Evolutionary conservation across 495 filamentous ascomycete genomes (phyloP).

Genomic region (Lophiotrema nucula): DNA sequence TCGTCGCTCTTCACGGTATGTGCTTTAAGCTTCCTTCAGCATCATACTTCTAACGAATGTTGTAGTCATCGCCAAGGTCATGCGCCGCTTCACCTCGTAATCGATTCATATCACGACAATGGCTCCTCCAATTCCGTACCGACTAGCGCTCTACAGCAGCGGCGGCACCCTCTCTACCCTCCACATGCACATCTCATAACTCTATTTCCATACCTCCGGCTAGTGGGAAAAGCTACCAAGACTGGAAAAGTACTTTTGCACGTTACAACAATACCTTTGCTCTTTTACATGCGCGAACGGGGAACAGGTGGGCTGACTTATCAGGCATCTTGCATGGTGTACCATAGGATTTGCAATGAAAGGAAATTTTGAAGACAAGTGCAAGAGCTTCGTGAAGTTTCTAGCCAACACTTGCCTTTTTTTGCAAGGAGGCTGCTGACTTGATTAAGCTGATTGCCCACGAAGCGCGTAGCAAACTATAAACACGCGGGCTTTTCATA

Average conservation of each 20-base stretch:
- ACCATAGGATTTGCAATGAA: not conserved
- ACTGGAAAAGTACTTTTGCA: not conserved
- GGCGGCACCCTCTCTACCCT: not conserved
- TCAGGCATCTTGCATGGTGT: not conserved
- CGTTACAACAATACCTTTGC: not conserved
- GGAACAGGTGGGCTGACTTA: not conserved
- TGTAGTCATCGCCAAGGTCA: conserved; percentile 93
- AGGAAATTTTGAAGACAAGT: not conserved
- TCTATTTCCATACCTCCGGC: not conserved
- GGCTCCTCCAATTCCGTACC: not conserved
- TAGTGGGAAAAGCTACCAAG: not conserved
- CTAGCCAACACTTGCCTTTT: no score
- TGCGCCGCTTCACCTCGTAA: conserved; percentile 77
- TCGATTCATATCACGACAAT: not conserved
- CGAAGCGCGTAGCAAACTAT: no score
- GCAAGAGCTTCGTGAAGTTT: not conserved
- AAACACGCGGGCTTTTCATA: no score
- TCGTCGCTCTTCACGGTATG: conserved; percentile 95
- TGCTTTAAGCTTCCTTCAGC: conserved; percentile 19
- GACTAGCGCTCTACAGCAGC: conserved; percentile 20
- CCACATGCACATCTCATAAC: not conserved
- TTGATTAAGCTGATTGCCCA: no score
- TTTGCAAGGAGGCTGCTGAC: no score
- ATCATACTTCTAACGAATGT: conserved; percentile 23
- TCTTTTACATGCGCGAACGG: not conserved